A percentile compares a stretch with the other conserved stretches of the same genome.
These are phyloP conservation scores for Cavenderia fasciculata DNA, from an alignment of 78 protist genomes.

Conservation along the genomic window DNA sequence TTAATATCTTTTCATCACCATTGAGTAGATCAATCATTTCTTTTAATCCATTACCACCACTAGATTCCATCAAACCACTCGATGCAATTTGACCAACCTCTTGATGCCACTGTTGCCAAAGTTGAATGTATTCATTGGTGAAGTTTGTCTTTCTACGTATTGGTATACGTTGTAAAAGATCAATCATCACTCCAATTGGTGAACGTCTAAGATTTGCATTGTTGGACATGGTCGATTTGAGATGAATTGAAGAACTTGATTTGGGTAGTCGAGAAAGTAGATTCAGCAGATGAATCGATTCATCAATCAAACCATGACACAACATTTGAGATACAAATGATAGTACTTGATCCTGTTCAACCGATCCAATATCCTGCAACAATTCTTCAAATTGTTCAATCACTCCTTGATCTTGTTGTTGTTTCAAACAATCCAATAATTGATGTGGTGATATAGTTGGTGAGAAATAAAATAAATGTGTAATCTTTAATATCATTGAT, in stretches of 20 bases:
- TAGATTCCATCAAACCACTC: background rate
- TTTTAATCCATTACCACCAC: background rate
- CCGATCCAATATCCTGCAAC: background rate
- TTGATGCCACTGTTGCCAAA: slow-evolving; percentile 45
- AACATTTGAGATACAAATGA: background rate
- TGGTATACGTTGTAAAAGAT: slow-evolving; percentile 28
- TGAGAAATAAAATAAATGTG: slow-evolving; percentile 55
- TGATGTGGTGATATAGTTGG: slow-evolving; percentile 36
- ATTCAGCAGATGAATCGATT: slow-evolving; percentile 11
- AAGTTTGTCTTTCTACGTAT: background rate
- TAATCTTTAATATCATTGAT: slow-evolving; percentile 36
- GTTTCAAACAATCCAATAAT: slow-evolving; percentile 24
- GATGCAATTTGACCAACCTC: slow-evolving; percentile 9
- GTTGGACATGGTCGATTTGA: background rate
- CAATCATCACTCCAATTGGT: slow-evolving; percentile 45
- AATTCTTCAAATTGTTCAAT: background rate
- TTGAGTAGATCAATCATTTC: background rate
- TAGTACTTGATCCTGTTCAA: background rate
- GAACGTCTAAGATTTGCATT: too few species aligned
- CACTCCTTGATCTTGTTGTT: background rate
- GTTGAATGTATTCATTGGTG: slow-evolving; percentile 19
- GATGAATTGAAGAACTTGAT: background rate
- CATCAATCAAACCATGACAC: slow-evolving; percentile 51
- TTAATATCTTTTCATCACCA: slow-evolving; percentile 11
- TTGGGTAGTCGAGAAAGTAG: slow-evolving; percentile 11